A percentile compares a stretch with the other conserved stretches of the same genome.
phyloP scores from a whole-genome alignment of 139 green algal genomes.

The Coccomyxa sp. region DNA sequence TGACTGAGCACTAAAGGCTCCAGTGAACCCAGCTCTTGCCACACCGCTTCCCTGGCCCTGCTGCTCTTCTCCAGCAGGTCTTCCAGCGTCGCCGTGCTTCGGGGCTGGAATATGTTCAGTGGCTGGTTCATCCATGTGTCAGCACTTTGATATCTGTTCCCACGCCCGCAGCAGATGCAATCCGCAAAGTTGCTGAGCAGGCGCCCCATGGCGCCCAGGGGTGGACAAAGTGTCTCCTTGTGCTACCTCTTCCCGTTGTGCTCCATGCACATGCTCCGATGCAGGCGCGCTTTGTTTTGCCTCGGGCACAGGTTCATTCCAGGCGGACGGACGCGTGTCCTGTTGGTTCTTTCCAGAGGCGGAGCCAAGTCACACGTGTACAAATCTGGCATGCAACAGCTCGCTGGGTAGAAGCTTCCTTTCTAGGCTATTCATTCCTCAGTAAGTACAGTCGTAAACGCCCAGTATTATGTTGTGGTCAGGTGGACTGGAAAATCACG shows the following conservation, averaged over 20 bases:
- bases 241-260: background rate
- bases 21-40: conserved; percentile 35
- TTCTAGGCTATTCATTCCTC: too few relatives aligned
- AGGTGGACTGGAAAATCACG: too few relatives aligned
- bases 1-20: conserved; percentile 42
- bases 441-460: too few relatives aligned
- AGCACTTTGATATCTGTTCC: conserved; percentile 10
- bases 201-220: background rate
- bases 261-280: background rate
- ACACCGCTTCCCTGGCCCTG: conserved; percentile 28
- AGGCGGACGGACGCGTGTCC: background rate
- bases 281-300: background rate
- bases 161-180: conserved; percentile 25
- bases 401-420: too few relatives aligned
- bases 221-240: background rate
- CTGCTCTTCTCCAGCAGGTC: conserved; percentile 40
- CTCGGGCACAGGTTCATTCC: background rate
- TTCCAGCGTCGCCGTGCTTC: conserved; percentile 21
- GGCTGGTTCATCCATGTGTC: conserved; percentile 39
- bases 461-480: too few relatives aligned
- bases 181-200: conserved; percentile 1
- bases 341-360: background rate
- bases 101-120: conserved; percentile 43
- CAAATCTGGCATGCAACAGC: too few relatives aligned
- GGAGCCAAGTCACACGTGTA: background rate